Percentiles rank a stretch among this genome's conserved stretches.
These are phyloP conservation scores for Aspergillus cristatus DNA, from an alignment of 495 filamentous ascomycete species.

Conservation along the genomic window DNA sequence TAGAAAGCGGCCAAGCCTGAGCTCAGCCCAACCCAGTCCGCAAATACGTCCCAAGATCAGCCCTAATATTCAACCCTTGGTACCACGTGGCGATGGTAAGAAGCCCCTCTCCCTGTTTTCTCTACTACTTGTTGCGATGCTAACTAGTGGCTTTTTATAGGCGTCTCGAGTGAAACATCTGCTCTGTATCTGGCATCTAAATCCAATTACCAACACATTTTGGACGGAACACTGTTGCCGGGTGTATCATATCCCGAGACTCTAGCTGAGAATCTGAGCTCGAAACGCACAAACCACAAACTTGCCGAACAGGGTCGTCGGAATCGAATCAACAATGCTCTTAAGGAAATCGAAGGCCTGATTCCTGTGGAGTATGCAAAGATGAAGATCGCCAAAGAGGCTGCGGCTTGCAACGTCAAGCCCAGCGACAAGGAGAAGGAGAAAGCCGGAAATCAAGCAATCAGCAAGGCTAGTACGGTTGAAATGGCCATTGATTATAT, in stretches of 20 bases:
- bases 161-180: constrained; percentile 57
- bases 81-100: constrained; percentile 62
- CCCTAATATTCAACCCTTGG: constrained; percentile 83
- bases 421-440: constrained; percentile 35
- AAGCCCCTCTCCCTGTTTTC: constrained; percentile 7
- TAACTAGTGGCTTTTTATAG: constrained; percentile 23
- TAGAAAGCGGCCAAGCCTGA: constrained; percentile 64
- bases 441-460: constrained; percentile 45
- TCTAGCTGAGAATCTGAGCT: constrained; percentile 84
- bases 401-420: constrained; percentile 21
- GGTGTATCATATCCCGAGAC: constrained; percentile 87
- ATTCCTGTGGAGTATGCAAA: constrained; percentile 50
- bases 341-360: constrained; percentile 82
- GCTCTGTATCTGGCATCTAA: constrained; percentile 84
- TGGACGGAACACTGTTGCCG: constrained; percentile 83
- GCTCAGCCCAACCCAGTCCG: constrained; percentile 71
- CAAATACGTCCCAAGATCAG: constrained; percentile 88
- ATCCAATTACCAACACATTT: constrained; percentile 95
- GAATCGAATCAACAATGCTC: constrained; percentile 88
- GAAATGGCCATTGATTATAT: constrained; percentile 96
- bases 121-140: constrained; percentile 3
- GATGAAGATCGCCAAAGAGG: constrained; percentile 24
- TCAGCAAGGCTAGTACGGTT: constrained; percentile 92
- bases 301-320: constrained; percentile 92
- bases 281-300: constrained; percentile 95